Evolutionary conservation across 352 stramenopile genomes (phyloP), one percentile per base, ranked within the genome.

Genomic region (Phytophthora megakarya): DNA sequence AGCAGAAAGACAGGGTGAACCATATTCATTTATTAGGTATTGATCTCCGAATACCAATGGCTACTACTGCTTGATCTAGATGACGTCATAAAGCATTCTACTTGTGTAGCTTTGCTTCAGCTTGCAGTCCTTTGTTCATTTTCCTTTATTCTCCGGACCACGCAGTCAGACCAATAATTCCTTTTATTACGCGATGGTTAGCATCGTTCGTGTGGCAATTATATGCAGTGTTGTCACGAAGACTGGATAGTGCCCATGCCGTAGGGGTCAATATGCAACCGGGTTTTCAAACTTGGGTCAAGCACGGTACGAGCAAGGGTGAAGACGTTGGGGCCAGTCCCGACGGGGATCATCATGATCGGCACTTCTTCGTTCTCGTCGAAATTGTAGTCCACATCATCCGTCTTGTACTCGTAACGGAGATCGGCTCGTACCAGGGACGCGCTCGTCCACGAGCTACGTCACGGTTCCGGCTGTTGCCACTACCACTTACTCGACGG

Each of bases 301-400:
- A 81, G 61, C 51, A 90, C 74, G 1, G 78, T 85, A 39, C 80
- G 76, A 30, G 78, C 78, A 26, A 90, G 51, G 0, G 78, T 74
- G 56, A 86, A 90, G 35, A 90, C 70, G 67, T 90, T 86, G 42
- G 80, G 80, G 2, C 76, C 76, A 15, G 78, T 90, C 46, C 81
- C 78, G 43, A 88, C 81, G 1, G 78, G 81, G 60, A 90, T 88
- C 81, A 88, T 90, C 76, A 88, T 90, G 55, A 88, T 88, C 1
- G 78, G 65, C 1, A 58, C 28, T 18, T 76, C 65, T 45, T 76
- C 42, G 19, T 75, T 67, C 59, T 88, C 78, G 40, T 88, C 81
- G 21, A 81, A 74, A 39, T 48, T 73, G 61, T 86, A 90, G 67
- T 87, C 75, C 22, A 81, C 78, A 56, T 88, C 75, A 23, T 88